phyloP scores from a whole-genome alignment of 169 alveolate genomes.

The Prorocentrum cordatum region DNA sequence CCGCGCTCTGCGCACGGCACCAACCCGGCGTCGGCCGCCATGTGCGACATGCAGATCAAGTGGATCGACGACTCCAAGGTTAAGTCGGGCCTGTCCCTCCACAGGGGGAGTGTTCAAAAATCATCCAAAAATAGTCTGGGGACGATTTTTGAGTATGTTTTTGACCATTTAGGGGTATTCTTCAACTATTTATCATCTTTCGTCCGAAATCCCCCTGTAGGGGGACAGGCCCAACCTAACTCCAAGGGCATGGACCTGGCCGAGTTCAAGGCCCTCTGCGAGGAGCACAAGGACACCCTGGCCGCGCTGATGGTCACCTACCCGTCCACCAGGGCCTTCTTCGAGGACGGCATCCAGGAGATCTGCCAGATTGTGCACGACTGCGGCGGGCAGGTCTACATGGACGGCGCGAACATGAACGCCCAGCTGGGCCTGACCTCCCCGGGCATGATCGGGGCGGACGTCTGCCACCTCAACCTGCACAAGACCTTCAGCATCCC shows the following conservation, averaged over 20 bases:
- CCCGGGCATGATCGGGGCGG: slow-evolving; percentile 85
- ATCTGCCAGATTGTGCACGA: slow-evolving; percentile 78
- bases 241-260: slow-evolving; percentile 75
- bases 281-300: slow-evolving; percentile 75
- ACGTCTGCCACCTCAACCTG: slow-evolving; percentile 86
- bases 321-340: slow-evolving; percentile 85
- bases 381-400: slow-evolving; percentile 84
- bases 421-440: slow-evolving; percentile 84
- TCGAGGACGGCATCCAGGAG: slow-evolving; percentile 77
- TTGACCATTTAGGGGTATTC: too few relatives aligned
- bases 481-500: slow-evolving; percentile 87
- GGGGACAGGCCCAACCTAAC: too few relatives aligned
- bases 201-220: too few relatives aligned
- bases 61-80: slow-evolving; percentile 78
- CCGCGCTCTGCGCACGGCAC: slow-evolving; percentile 88
- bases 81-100: too few relatives aligned
- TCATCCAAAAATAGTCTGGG: too few relatives aligned
- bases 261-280: slow-evolving; percentile 77
- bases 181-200: too few relatives aligned
- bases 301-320: slow-evolving; percentile 82
- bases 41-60: slow-evolving; percentile 80
- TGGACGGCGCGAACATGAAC: slow-evolving; percentile 89
- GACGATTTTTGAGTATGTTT: too few relatives aligned
- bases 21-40: slow-evolving; percentile 84
- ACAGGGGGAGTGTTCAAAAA: too few relatives aligned